Conservation (phyloP, 2,329 filamentous ascomycete genomes). For the Mycosphaerella arachidis region DNA sequence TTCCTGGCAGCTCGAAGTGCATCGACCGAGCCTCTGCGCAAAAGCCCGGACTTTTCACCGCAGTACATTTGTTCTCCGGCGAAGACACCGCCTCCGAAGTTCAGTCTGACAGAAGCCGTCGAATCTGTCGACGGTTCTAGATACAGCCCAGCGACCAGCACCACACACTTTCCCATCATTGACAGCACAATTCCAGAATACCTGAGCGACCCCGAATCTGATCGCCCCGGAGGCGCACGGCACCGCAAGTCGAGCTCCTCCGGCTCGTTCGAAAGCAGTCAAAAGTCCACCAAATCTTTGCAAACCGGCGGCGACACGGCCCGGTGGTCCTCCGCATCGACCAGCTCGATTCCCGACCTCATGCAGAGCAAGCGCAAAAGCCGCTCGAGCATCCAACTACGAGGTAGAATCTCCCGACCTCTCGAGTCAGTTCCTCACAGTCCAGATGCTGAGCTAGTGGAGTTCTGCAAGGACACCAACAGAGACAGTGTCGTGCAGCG, state of each 20-base stretch:
- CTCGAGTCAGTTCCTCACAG: slow-evolving; percentile 26
- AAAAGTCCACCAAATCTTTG: slow-evolving; percentile 9
- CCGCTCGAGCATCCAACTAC: slow-evolving; percentile 8
- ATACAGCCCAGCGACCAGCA: slow-evolving; percentile 1
- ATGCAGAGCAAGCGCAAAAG: slow-evolving; percentile 25
- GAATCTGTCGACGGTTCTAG: not conserved
- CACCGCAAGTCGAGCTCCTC: slow-evolving; percentile 29
- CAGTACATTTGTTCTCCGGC: not conserved
- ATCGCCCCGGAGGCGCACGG: slow-evolving; percentile 14
- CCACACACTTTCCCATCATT: slow-evolving; percentile 18
- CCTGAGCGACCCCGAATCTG: slow-evolving; percentile 27
- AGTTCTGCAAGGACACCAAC: not conserved
- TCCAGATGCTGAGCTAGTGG: slow-evolving; percentile 12
- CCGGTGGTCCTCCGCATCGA: slow-evolving; percentile 29
- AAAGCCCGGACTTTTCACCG: not conserved
- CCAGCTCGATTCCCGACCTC: slow-evolving; percentile 28
- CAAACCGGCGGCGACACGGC: slow-evolving; percentile 16
- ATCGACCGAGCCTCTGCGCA: slow-evolving; percentile 9
- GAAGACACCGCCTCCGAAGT: slow-evolving; percentile 11
- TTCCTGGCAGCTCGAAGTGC: slow-evolving; percentile 29
- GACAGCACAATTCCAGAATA: slow-evolving; percentile 21
- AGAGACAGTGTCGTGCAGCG: not conserved
- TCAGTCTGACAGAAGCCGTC: slow-evolving; percentile 13
- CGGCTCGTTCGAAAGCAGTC: slow-evolving; percentile 25
- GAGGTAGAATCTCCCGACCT: slow-evolving; percentile 14